Conservation (phyloP, 2,329 filamentous ascomycete genomes). For the Diaporthe vaccinii region DNA sequence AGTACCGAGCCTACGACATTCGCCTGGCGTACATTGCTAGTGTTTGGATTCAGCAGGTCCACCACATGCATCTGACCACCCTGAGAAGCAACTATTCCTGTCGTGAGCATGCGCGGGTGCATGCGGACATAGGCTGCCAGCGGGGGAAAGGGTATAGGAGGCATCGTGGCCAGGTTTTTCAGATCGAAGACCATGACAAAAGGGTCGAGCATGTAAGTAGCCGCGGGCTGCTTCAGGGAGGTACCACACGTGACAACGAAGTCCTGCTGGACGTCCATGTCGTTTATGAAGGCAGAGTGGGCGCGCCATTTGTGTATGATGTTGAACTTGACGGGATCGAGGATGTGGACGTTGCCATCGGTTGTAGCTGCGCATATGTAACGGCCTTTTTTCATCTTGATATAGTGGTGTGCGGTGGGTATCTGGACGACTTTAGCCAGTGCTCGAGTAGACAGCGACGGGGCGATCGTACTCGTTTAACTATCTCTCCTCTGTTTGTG, state of each 20-base stretch:
- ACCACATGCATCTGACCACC: slow-evolving; percentile 95
- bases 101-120: slow-evolving; percentile 96
- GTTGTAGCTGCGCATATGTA: slow-evolving; percentile 94
- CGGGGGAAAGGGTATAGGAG: slow-evolving; percentile 91
- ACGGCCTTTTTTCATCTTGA: slow-evolving; percentile 89
- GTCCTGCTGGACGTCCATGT: slow-evolving; percentile 97
- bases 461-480: slow-evolving; percentile 68
- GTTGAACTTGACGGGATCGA: slow-evolving; percentile 83
- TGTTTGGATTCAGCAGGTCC: slow-evolving; percentile 93
- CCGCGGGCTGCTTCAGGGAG: slow-evolving; percentile 82
- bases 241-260: slow-evolving; percentile 96
- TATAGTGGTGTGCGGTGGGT: slow-evolving; percentile 82
- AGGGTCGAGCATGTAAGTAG: slow-evolving; percentile 86
- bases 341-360: slow-evolving; percentile 84
- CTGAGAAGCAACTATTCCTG: slow-evolving; percentile 92
- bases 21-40: slow-evolving; percentile 86
- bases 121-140: slow-evolving; percentile 95
- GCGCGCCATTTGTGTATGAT: slow-evolving; percentile 91
- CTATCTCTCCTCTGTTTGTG: slow-evolving; percentile 77
- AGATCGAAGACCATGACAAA: slow-evolving; percentile 97
- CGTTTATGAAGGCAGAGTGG: slow-evolving; percentile 89
- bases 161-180: slow-evolving; percentile 88
- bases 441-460: neutral
- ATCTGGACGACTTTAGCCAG: slow-evolving; percentile 63
- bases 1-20: slow-evolving; percentile 79